Conservation (phyloP, 2,329 filamentous ascomycete species). For the Ophiocordyceps australis region DNA sequence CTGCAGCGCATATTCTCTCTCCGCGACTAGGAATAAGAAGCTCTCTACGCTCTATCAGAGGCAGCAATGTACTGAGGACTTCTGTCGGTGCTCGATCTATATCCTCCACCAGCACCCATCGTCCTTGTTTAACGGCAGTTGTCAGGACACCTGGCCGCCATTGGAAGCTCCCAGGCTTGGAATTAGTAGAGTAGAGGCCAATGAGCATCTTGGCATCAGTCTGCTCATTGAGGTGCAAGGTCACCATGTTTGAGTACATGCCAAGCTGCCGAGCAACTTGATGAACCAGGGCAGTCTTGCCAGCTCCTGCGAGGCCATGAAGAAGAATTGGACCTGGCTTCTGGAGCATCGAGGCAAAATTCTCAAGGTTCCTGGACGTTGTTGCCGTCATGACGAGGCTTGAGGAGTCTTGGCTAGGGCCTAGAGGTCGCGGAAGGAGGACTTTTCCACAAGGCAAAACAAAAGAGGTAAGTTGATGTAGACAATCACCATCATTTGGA, state of each 20-base stretch:
- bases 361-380: conserved; percentile 51
- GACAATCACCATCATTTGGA: conserved; percentile 2
- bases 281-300: conserved; percentile 76
- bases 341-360: conserved; percentile 50
- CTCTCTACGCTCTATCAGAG: conserved; percentile 83
- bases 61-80: conserved; percentile 81
- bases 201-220: conserved; percentile 94
- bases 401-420: conserved; percentile 24
- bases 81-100: conserved; percentile 88
- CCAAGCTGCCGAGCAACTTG: conserved; percentile 67
- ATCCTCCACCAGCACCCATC: conserved; percentile 96
- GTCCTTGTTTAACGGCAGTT: conserved; percentile 79
- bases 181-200: conserved; percentile 81
- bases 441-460: conserved; percentile 48
- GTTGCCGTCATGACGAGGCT: conserved; percentile 53
- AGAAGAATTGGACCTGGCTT: conserved; percentile 57
- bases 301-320: conserved; percentile 66
- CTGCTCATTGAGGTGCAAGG: conserved; percentile 91
- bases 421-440: conserved; percentile 46
- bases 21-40: conserved; percentile 78
- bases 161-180: conserved; percentile 71
- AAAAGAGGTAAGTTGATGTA: conserved; percentile 34
- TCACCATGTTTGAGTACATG: conserved; percentile 70
- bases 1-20: conserved; percentile 65
- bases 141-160: conserved; percentile 91